Percentiles rank a stretch among this genome's conserved stretches.
Evolutionary conservation across 2,329 filamentous ascomycete species (phyloP).

Genomic region (Diaporthe caulivora): DNA sequence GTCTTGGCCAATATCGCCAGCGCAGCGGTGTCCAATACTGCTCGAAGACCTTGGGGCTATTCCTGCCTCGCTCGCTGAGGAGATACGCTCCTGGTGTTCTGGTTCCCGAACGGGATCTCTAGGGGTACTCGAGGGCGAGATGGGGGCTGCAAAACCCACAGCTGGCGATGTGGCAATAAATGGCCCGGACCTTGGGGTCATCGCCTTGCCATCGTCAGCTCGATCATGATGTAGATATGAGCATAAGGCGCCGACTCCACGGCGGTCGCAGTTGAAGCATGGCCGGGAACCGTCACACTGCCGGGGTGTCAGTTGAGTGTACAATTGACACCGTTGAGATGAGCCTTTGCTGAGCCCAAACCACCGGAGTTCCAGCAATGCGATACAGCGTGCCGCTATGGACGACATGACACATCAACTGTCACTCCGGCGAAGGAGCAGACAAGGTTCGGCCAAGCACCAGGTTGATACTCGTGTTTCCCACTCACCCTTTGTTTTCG

Average conservation of each 20-base stretch:
- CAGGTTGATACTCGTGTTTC: neutral
- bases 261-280: constrained; percentile 5
- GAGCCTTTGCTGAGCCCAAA: neutral
- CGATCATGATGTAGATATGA: no score
- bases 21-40: neutral
- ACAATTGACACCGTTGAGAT: neutral
- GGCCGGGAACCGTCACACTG: neutral
- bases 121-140: neutral
- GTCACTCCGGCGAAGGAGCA: neutral
- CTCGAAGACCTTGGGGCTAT: neutral
- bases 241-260: constrained; percentile 4
- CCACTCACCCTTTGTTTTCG: constrained; percentile 40
- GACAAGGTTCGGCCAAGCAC: neutral
- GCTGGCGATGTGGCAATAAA: no score
- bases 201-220: neutral
- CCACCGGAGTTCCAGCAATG: neutral
- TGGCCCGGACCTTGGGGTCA: neutral
- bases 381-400: neutral
- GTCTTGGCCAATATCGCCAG: neutral
- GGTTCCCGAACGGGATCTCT: neutral
- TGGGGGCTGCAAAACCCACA: neutral
- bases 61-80: neutral
- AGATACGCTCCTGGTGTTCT: neutral
- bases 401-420: neutral
- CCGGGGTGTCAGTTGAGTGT: neutral